Evolutionary conservation across 768 basidiomycete genomes (phyloP).

Genomic region (Amanita inopinata): DNA sequence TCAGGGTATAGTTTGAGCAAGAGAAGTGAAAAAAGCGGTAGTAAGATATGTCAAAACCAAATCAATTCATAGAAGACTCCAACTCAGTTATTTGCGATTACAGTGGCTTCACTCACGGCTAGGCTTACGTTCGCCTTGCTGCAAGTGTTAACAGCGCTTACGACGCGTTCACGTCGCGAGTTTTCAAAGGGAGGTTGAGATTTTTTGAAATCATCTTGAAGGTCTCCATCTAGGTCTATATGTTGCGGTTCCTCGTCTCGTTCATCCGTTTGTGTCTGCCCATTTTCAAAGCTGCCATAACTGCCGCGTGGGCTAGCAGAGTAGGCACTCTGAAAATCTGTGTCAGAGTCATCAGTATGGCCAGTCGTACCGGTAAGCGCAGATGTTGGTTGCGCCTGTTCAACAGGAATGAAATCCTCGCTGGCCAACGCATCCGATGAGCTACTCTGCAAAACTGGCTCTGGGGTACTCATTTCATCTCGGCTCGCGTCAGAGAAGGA

Average conservation of each 20-base stretch:
- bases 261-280: constrained; percentile 20
- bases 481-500: constrained; percentile 28
- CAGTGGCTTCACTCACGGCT: constrained; percentile 31
- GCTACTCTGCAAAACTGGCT: constrained; percentile 23
- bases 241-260: constrained; percentile 12
- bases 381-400: constrained; percentile 16
- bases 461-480: constrained; percentile 25
- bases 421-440: constrained; percentile 21
- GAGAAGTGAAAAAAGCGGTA: not conserved
- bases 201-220: constrained; percentile 19
- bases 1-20: constrained; percentile 5
- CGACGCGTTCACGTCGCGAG: constrained; percentile 46
- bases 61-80: not conserved
- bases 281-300: constrained; percentile 39
- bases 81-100: constrained; percentile 14
- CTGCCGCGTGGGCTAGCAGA: constrained; percentile 66
- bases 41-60: constrained; percentile 4
- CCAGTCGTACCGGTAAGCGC: constrained; percentile 17
- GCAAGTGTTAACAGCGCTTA: constrained; percentile 26
- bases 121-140: constrained; percentile 24
- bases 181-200: no score
- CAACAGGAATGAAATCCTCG: constrained; percentile 9
- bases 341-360: constrained; percentile 68
- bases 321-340: constrained; percentile 83
- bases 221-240: constrained; percentile 11